Evolutionary conservation across 2,329 filamentous ascomycete species (phyloP), one percentile per base, ranked within the genome.

Genomic region (Aspergillus latus): DNA sequence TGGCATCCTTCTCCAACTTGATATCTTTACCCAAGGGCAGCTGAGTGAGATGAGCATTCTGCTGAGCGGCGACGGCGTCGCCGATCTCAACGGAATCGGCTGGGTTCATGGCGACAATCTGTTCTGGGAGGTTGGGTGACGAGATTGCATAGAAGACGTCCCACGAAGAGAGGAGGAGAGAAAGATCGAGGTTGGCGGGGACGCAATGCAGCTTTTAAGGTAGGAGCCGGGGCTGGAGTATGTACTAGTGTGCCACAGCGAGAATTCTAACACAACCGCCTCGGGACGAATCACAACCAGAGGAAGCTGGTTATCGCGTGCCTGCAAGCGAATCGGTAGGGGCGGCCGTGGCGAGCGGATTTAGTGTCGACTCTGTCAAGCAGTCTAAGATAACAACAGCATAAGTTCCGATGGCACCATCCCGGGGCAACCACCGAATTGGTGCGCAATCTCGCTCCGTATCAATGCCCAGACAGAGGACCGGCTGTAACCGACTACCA

Each of bases 401-500:
- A 32, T 34, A n/a, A 32, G 29, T 37, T 40, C n/a, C 43, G 34
- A 47, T 53, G 42, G 50, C 50, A 53, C 50, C 50, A 46, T 46
- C 29, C 42, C 50, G 50, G 50, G 16, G 50, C 34, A 40, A 46
- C 39, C 9, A 13, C 50, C 44, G 34, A 40, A 47, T 53, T 47
- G 36, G 50, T 46, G 15, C 3, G 36, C 21, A 52, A 39, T 10
- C 16, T 52, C 40, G 15, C 34, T 46, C 34, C 16, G 28, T 53
- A 53, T 53, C 50, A 53, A 40, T 37, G 43, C 50, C 43, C 21
- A 53, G 43, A 5, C 21, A 32, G 11, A 5, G 5, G 32, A 32
- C 50, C 50, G 50, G 50, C 42, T 53, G 43, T 53, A 53, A 53
- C 50, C 50, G 50, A 53, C 50, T 13, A 39, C n/a, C 21, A 47